phyloP scores from a whole-genome alignment of 2,329 filamentous ascomycete species.

The Colletotrichum godetiae region DNA sequence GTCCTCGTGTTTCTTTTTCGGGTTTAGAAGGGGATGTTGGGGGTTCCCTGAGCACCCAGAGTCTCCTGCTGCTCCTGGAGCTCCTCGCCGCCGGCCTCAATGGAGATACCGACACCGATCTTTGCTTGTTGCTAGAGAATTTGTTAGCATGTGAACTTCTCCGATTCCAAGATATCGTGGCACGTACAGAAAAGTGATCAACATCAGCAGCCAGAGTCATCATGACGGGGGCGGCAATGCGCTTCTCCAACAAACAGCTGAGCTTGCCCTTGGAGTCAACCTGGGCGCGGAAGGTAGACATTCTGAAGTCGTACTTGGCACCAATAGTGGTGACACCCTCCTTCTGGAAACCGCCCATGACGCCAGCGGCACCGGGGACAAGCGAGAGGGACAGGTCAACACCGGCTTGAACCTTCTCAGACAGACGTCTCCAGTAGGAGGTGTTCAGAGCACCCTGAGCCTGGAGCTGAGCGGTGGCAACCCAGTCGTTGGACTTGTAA shows the following conservation, averaged over 20 bases:
- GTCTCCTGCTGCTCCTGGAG: slow-evolving; percentile 85
- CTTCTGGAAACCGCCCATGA: slow-evolving; percentile 84
- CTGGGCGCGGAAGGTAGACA: slow-evolving; percentile 95
- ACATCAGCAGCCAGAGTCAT: slow-evolving; percentile 97
- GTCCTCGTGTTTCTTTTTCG: not conserved
- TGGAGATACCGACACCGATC: slow-evolving; percentile 92
- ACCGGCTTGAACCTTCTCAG: slow-evolving; percentile 95
- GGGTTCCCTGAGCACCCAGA: slow-evolving; percentile 61
- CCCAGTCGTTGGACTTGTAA: slow-evolving; percentile 94
- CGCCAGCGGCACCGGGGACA: slow-evolving; percentile 70
- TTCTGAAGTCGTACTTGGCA: slow-evolving; percentile 98
- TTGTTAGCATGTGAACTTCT: slow-evolving; percentile 42
- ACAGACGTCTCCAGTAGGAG: slow-evolving; percentile 93
- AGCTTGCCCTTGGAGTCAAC: slow-evolving; percentile 96
- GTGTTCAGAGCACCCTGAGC: slow-evolving; percentile 85
- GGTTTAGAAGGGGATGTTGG: slow-evolving; percentile 74
- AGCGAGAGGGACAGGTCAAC: slow-evolving; percentile 94
- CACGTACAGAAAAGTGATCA: slow-evolving; percentile 91
- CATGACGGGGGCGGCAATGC: slow-evolving; percentile 90
- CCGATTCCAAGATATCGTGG: not conserved
- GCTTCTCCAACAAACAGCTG: slow-evolving; percentile 93
- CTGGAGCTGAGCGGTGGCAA: slow-evolving; percentile 89
- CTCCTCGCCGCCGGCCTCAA: slow-evolving; percentile 87
- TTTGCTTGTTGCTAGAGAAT: slow-evolving; percentile 85
- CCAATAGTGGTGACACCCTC: slow-evolving; percentile 93